Base-by-base conservation (phyloP, 805 yeast species). In the Kregervanrija delftensis region DNA sequence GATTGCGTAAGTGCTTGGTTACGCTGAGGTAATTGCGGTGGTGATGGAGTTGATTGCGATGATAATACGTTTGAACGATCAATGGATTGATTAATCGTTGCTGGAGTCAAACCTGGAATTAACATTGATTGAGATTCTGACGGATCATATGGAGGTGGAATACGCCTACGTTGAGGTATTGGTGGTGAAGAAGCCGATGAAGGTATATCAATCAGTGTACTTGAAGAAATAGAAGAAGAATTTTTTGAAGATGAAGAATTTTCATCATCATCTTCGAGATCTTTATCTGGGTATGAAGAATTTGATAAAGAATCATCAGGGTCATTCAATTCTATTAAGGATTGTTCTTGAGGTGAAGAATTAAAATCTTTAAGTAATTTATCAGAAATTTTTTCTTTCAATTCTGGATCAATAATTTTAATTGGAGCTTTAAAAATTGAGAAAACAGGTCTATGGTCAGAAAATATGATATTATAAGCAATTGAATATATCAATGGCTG, bases 391-490 rank as follows among this genome's bases (percentile, higher is more conserved):
- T 67, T 64, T 41, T 73, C 69, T 60, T 79, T 86, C 33, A 71
- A 65, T 10, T 63, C 70, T 48, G 84, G 84, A 60, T 93, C 84
- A 31, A 90, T 72, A 44, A 86, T 75, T 44, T 77, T 74, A 14
- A 87, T 90, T 14, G 66, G 69, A 11, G 86, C 77, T 32, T 71
- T 67, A 57, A 84, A 89, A 1, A 88, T 79, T 4, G 91, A 89
- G 62, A 74, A 93, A 2, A 93, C 96, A 0, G 99, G 99, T 48
- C 87, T 81, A 61, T 93, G 99, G 59, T 93, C 99, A 44, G 96
- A 87, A 46, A 82, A 72, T 45, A 58, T 59, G 36, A 91, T 63
- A 16, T 64, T 64, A 52, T 77, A 77, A 1, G 81, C 79, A 41
- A 83, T 76, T 44, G 80, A 76, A 60, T 93, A 93, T 42, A 79